Percentiles rank a stretch among this genome's conserved stretches.
Evolutionary conservation across 495 filamentous ascomycete species (phyloP).

Genomic region (Xeromyces bisporus): DNA sequence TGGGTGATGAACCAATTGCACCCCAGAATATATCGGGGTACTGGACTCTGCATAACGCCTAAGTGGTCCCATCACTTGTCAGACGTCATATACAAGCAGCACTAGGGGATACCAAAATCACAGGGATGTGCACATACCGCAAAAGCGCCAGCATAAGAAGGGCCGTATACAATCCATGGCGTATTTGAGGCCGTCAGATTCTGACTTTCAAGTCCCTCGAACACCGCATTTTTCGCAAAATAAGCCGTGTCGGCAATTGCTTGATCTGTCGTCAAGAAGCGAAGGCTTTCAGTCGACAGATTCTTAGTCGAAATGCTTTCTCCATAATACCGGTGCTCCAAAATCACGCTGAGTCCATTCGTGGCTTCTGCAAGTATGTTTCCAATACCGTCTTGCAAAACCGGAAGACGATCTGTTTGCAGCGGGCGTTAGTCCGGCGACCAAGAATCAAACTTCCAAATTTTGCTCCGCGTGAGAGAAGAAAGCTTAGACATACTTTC

Average conservation of each 20-base stretch:
- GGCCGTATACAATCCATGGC: constrained; percentile 56
- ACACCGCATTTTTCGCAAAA: constrained; percentile 50
- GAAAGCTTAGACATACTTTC: neutral
- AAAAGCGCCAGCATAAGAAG: constrained; percentile 58
- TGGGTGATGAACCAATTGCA: constrained; percentile 53
- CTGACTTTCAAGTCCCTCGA: constrained; percentile 43
- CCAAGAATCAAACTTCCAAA: too few species aligned
- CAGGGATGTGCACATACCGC: constrained; percentile 19
- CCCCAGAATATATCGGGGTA: constrained; percentile 57
- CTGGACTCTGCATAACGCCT: constrained; percentile 42
- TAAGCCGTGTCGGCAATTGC: constrained; percentile 55
- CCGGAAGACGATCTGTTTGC: constrained; percentile 34
- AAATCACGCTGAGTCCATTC: constrained; percentile 51
- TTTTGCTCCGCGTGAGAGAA: too few species aligned
- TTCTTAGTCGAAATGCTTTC: constrained; percentile 39
- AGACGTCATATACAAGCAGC: too few species aligned
- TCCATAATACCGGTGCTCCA: constrained; percentile 65
- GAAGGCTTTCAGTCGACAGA: constrained; percentile 45
- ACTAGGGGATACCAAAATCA: neutral
- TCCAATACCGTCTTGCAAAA: constrained; percentile 53
- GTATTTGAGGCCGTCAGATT: constrained; percentile 39
- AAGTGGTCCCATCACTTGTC: neutral
- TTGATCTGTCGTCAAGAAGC: constrained; percentile 63
- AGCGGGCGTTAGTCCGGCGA: too few species aligned
- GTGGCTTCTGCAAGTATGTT: constrained; percentile 44